Base-by-base conservation (phyloP, 2,329 filamentous ascomycete species). In the Hyphodiscus sp. region DNA sequence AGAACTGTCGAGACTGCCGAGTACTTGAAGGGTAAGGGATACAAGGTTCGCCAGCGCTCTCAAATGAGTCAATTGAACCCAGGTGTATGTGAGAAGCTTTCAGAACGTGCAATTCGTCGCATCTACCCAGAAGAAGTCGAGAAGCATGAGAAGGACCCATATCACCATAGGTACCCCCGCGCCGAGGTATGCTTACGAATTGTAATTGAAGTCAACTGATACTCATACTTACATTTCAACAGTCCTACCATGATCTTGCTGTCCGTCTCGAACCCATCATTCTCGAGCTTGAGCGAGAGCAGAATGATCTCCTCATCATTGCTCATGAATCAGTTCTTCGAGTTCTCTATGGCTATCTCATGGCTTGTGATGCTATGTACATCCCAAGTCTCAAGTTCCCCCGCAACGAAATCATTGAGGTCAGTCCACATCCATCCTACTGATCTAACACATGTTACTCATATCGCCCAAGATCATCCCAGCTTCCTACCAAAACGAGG, bases 231-330 rank as follows among this genome's bases (percentile, higher is more conserved):
- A 70, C 47, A 20, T 50, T 6, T 53, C 5, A 26, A 8, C 63
- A 96, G 88, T 97, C 92, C 9, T 99, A 99, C 71, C 94, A 99
- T 69, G 94, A 99, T 67, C 83, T 99, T 44, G 94, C 94, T n/a
- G 94, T 99, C 55, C 89, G 94, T 20, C 83, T 99, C 46, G 94
- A 99, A 69, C 95, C 94, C 42, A 96, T 99, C 65, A 99, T 99
- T 66, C 81, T 99, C 29, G 94, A 99, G 69, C 81, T 99, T 15
- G 94, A 99, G 74, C 86, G 94, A 44, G 94, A 99, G 73, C 89
- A 96, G 64, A 95, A 95, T 61, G 94, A 99, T 68, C 79, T 99
- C n/a, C 80, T 99, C 50, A 96, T 99, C 67, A 96, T 99, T 62
- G 94, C 94, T 0, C 94, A 99, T 70, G 94, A 99, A 70, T 95